phyloP scores from a whole-genome alignment of 192 early-diverging fungal species.

The Thoreauomyces humboldtii region DNA sequence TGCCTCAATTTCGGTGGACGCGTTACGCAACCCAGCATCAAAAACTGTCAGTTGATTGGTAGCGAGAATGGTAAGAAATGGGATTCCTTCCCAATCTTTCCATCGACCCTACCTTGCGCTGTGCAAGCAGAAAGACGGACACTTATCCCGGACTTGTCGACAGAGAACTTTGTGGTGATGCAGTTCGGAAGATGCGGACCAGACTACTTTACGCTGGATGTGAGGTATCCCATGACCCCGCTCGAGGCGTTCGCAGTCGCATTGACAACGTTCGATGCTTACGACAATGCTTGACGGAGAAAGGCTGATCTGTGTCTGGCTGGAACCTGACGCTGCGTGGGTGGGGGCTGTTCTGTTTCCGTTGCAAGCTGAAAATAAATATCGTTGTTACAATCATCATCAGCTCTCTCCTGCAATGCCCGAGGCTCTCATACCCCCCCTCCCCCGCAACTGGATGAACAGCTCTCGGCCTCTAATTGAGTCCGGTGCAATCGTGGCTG shows the following conservation, averaged over 20 bases:
- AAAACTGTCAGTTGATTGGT: conserved; percentile 61
- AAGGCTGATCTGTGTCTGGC: too few relatives aligned
- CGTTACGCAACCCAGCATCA: conserved; percentile 60
- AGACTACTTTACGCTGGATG: conserved; percentile 58
- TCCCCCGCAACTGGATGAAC: too few relatives aligned
- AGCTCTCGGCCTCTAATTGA: too few relatives aligned
- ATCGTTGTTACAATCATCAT: too few relatives aligned
- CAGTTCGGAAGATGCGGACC: conserved; percentile 67
- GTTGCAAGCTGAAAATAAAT: too few relatives aligned
- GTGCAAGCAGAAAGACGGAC: too few relatives aligned
- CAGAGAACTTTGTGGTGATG: conserved; percentile 50
- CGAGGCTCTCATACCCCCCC: too few relatives aligned
- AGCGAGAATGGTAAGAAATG: conserved; percentile 41
- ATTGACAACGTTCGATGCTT: conserved; percentile 62
- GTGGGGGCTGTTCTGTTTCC: too few relatives aligned
- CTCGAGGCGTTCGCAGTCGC: conserved; percentile 61
- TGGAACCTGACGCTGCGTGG: too few relatives aligned
- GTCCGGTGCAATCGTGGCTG: too few relatives aligned
- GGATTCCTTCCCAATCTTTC: background rate
- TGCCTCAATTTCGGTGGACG: conserved; percentile 65
- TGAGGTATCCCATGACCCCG: conserved; percentile 53
- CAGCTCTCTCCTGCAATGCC: too few relatives aligned
- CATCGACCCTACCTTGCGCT: too few relatives aligned
- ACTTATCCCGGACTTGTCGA: background rate
- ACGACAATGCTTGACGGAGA: conserved; percentile 52